Evolutionary conservation across 129 eudicot species (phyloP).

Genomic region (Rutidosis leptorrhynchoides): DNA sequence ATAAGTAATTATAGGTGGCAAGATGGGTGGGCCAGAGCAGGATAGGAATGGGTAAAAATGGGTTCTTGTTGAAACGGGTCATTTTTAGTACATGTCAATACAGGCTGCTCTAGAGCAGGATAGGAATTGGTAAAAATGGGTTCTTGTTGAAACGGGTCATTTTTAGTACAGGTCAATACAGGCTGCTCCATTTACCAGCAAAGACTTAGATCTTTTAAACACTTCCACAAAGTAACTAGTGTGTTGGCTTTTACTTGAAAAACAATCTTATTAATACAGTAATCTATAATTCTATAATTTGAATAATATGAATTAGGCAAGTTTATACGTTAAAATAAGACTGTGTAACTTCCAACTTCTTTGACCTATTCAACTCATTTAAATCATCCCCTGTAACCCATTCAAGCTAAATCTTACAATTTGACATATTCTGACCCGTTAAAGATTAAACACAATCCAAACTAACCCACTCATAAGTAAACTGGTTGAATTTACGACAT

Average conservation of each 20-base stretch:
- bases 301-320: not conserved
- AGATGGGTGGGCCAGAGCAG: constrained; percentile 1
- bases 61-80: not conserved
- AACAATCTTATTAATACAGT: not conserved
- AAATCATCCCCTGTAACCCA: not conserved
- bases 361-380: not conserved
- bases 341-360: not conserved
- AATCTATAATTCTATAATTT: not conserved
- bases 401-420: not conserved
- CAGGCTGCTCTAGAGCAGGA: not conserved
- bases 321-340: too few relatives aligned
- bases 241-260: not conserved
- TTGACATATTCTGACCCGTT: not conserved
- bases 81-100: not conserved
- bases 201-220: not conserved
- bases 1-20: constrained; percentile 2
- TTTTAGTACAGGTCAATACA: not conserved
- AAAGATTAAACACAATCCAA: not conserved
- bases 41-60: not conserved
- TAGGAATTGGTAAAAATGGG: not conserved
- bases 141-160: not conserved
- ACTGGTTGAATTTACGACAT: not conserved
- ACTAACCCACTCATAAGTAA: not conserved
- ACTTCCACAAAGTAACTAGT: not conserved
- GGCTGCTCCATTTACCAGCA: not conserved